Conservation (phyloP, 768 basidiomycete genomes). For the Pleurotus salmoneostramineus region DNA sequence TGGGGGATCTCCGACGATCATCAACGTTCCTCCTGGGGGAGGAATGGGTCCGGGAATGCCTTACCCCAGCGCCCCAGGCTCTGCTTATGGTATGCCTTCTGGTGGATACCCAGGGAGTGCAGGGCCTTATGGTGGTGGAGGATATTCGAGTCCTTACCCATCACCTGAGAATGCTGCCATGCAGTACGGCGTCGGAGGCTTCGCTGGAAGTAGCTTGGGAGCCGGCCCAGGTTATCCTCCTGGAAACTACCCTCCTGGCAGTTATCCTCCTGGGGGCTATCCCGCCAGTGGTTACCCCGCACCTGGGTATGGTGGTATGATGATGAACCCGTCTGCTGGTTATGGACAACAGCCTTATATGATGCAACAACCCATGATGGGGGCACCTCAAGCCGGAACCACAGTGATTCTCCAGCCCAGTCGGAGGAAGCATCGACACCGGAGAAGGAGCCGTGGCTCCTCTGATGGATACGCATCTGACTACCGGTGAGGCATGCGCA, state of each 20-base stretch:
- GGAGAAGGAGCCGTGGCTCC: neutral
- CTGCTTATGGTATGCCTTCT: slow-evolving; percentile 10
- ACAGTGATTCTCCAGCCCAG: slow-evolving; percentile 2
- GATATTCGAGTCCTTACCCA: slow-evolving; percentile 3
- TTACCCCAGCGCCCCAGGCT: slow-evolving; percentile 16
- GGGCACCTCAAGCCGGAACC: neutral
- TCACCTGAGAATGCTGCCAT: neutral
- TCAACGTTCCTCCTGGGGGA: slow-evolving; percentile 9
- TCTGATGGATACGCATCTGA: slow-evolving; percentile 7
- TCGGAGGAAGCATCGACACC: slow-evolving; percentile 8
- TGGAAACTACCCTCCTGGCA: neutral
- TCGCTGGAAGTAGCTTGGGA: slow-evolving; percentile 1
- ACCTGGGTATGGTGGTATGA: slow-evolving; percentile 5
- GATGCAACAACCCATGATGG: slow-evolving; percentile 7
- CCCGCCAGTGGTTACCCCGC: neutral
- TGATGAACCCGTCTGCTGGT: slow-evolving; percentile 1
- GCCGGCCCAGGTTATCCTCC: slow-evolving; percentile 4
- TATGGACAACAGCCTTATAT: slow-evolving; percentile 6
- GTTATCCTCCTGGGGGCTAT: neutral
- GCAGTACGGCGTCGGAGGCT: slow-evolving; percentile 7
- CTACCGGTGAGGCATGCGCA: neutral
- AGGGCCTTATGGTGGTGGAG: neutral
- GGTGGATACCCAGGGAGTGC: slow-evolving; percentile 1
- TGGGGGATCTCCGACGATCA: slow-evolving; percentile 13
- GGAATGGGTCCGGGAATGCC: slow-evolving; percentile 16